phyloP scores from a whole-genome alignment of 2,329 filamentous ascomycete genomes.

The Xylariaceae sp. region DNA sequence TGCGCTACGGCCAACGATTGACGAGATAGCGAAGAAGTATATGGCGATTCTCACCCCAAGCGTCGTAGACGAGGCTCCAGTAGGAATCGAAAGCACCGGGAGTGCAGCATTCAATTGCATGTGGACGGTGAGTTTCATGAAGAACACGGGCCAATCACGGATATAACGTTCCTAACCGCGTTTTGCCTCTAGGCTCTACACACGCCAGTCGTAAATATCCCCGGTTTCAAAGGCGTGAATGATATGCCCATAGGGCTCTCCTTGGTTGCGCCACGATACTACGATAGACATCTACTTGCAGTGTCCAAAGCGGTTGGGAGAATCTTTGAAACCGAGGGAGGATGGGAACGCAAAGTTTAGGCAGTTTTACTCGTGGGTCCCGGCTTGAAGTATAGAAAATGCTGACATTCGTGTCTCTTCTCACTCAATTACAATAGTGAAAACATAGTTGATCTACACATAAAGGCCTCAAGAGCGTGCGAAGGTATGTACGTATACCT shows the following conservation, averaged over 20 bases:
- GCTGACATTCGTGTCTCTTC: too few species aligned
- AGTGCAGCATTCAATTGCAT: conserved; percentile 57
- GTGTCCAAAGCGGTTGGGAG: conserved; percentile 49
- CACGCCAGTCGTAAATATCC: conserved; percentile 68
- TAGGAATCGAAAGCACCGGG: conserved; percentile 61
- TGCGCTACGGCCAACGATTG: conserved; percentile 59
- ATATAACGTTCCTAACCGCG: neutral
- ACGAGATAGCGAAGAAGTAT: conserved; percentile 58
- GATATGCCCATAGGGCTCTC: conserved; percentile 67
- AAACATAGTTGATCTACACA: too few species aligned
- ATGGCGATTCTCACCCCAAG: conserved; percentile 65
- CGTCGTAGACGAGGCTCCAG: conserved; percentile 64
- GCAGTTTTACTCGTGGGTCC: neutral
- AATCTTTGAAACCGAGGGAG: conserved; percentile 49
- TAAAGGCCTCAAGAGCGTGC: too few species aligned
- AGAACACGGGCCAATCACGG: too few species aligned
- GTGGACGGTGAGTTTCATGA: conserved; percentile 55
- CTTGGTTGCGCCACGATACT: conserved; percentile 54
- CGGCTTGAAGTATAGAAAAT: too few species aligned
- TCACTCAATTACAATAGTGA: too few species aligned
- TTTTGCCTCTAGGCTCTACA: conserved; percentile 53
- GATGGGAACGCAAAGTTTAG: conserved; percentile 32
- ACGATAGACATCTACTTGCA: conserved; percentile 50
- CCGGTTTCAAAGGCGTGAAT: conserved; percentile 64
- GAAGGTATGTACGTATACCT: too few species aligned